phyloP scores from a whole-genome alignment of 139 green algal species.

The Micractinium sp. region DNA sequence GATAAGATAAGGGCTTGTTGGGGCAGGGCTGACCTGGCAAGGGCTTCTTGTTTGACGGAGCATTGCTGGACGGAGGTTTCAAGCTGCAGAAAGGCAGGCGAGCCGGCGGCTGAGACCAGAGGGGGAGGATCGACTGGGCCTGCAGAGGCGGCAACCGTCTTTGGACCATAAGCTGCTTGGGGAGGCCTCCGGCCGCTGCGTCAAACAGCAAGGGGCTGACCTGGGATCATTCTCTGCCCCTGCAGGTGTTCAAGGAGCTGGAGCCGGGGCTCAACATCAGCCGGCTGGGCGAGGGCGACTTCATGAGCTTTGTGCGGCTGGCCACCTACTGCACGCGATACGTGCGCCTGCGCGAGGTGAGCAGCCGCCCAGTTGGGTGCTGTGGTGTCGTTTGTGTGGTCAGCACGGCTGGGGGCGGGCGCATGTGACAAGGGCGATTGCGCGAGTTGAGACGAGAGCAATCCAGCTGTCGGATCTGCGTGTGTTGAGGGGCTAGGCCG shows the following conservation, averaged over 20 bases:
- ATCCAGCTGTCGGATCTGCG: no score
- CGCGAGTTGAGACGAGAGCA: no score
- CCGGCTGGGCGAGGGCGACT: slow-evolving; percentile 60
- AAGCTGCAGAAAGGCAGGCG: not conserved
- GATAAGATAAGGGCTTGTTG: not conserved
- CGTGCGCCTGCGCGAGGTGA: slow-evolving; percentile 63
- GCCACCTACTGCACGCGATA: slow-evolving; percentile 69
- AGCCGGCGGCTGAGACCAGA: no score
- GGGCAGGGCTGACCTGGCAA: not conserved
- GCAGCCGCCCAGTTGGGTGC: not conserved
- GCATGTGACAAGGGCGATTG: not conserved
- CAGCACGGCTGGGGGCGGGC: no score
- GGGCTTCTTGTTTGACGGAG: no score
- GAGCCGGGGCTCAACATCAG: slow-evolving; percentile 68
- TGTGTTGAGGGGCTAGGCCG: no score
- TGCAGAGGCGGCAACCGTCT: no score
- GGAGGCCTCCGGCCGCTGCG: no score
- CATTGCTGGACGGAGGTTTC: no score
- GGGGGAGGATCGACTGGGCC: no score
- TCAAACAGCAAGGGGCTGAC: no score
- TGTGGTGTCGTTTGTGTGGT: not conserved
- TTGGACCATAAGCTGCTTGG: no score
- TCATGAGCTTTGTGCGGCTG: slow-evolving; percentile 68
- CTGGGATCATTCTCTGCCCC: not conserved
- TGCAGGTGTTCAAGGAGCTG: slow-evolving; percentile 52